phyloP scores from a whole-genome alignment of 495 filamentous ascomycete genomes.

The Lophium mytilinum region DNA sequence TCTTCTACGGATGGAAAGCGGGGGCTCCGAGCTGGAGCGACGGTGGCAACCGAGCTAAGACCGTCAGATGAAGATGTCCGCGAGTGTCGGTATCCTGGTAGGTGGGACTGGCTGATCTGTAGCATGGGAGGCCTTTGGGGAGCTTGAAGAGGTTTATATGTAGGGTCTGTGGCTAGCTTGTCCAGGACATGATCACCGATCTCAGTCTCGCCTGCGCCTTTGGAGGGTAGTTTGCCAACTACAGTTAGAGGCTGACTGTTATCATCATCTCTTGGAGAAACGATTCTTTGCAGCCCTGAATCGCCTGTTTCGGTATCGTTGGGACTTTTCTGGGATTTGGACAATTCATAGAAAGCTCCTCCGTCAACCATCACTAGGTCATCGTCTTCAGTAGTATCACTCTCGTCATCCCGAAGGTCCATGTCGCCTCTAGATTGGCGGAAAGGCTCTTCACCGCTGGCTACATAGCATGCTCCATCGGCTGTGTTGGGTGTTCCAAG shows the following conservation, averaged over 20 bases:
- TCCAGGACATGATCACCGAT: neutral
- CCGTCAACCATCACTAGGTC: constrained; percentile 23
- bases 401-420: constrained; percentile 16
- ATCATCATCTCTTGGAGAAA: constrained; percentile 1
- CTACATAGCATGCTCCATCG: neutral
- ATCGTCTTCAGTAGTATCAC: constrained; percentile 23
- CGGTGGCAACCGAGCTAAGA: constrained; percentile 20
- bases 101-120: constrained; percentile 44
- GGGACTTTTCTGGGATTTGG: too few relatives aligned
- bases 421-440: constrained; percentile 7
- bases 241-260: neutral
- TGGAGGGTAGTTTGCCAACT: neutral
- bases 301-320: neutral
- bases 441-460: constrained; percentile 7
- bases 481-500: neutral
- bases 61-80: constrained; percentile 52
- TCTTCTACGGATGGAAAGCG: constrained; percentile 16
- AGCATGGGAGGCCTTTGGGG: constrained; percentile 28
- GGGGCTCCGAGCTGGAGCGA: constrained; percentile 20
- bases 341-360: neutral
- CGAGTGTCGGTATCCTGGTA: constrained; percentile 43
- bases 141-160: constrained; percentile 9
- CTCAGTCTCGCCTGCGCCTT: neutral
- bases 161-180: too few relatives aligned
- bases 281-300: neutral